Percentiles rank a stretch among this genome's conserved stretches.
These are phyloP conservation scores for Ceratobasidium sp. DNA, from an alignment of 1,284 basidiomycete species.

Conservation along the genomic window DNA sequence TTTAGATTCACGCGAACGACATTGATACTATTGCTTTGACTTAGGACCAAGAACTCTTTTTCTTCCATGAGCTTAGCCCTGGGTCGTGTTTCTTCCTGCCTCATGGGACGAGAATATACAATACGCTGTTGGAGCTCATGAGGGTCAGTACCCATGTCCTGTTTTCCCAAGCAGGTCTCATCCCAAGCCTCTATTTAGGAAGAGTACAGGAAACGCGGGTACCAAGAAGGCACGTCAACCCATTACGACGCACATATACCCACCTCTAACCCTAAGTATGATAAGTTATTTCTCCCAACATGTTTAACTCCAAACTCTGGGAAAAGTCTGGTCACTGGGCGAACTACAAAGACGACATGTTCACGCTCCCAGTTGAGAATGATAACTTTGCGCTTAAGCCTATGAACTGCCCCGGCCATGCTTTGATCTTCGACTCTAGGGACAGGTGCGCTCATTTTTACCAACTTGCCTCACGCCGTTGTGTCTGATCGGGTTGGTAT, in stretches of 20 bases:
- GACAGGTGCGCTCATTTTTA: constrained; percentile 69
- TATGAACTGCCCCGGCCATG: constrained; percentile 99
- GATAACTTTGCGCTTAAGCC: constrained; percentile 95
- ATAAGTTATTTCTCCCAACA: constrained; percentile 93
- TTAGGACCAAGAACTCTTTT: constrained; percentile 96
- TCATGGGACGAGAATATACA: constrained; percentile 97
- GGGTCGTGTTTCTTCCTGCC: constrained; percentile 98
- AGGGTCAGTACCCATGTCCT: constrained; percentile 65
- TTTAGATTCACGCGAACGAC: background rate
- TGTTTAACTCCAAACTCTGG: constrained; percentile 98
- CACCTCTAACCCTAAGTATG: background rate
- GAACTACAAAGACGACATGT: constrained; percentile 99
- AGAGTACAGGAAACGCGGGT: constrained; percentile 88
- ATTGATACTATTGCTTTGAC: background rate
- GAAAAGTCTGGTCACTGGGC: constrained; percentile 99
- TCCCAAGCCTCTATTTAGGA: constrained; percentile 35
- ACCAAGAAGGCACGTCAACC: constrained; percentile 74
- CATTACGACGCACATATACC: constrained; percentile 23
- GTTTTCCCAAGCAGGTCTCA: constrained; percentile 2
- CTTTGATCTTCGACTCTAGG: constrained; percentile 93
- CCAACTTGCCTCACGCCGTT: no score
- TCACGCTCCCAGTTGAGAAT: constrained; percentile 92
- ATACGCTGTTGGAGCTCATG: constrained; percentile 90
- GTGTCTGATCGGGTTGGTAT: background rate
- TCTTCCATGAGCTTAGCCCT: constrained; percentile 97